A percentile compares a stretch with the other conserved stretches of the same genome.
Evolutionary conservation across 192 early-diverging fungal species (phyloP).

Genomic region (Bifiguratus adelaidae): DNA sequence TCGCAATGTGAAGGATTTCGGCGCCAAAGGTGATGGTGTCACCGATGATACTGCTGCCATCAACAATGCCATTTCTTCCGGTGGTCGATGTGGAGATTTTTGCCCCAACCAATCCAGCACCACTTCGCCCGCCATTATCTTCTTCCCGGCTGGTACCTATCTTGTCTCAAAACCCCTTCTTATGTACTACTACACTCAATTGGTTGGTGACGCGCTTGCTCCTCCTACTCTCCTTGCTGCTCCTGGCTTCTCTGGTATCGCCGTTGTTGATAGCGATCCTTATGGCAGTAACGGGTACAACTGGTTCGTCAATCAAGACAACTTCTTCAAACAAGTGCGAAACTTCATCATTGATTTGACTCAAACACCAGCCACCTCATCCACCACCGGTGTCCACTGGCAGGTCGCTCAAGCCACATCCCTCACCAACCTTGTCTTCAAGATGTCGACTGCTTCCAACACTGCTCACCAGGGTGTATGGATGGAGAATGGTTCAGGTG

Average conservation of each 20-base stretch:
- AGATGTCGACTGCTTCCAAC: constrained; percentile 11
- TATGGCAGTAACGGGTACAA: constrained; percentile 16
- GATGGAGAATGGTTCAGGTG: constrained; percentile 37
- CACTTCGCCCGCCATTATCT: constrained; percentile 22
- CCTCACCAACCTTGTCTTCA: constrained; percentile 18
- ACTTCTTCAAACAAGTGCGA: constrained; percentile 29
- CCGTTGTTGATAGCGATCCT: constrained; percentile 23
- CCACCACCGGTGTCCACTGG: constrained; percentile 27
- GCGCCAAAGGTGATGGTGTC: constrained; percentile 27
- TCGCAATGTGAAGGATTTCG: constrained; percentile 15
- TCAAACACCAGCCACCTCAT: constrained; percentile 4
- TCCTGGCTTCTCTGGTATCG: constrained; percentile 20
- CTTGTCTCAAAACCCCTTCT: constrained; percentile 12
- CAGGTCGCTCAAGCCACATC: constrained; percentile 32
- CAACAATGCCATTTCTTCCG: constrained; percentile 19
- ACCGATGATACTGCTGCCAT: constrained; percentile 31
- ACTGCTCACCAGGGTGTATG: constrained; percentile 25
- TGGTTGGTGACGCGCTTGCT: constrained; percentile 25
- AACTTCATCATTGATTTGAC: constrained; percentile 29
- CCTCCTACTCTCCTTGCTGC: constrained; percentile 24
- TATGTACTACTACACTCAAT: constrained; percentile 27
- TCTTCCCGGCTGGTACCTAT: constrained; percentile 31
- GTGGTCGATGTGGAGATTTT: constrained; percentile 20
- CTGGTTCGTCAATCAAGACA: constrained; percentile 26
- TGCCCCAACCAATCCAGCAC: constrained; percentile 30